phyloP scores from a whole-genome alignment of 495 filamentous ascomycete species.

The Extremus antarcticus region DNA sequence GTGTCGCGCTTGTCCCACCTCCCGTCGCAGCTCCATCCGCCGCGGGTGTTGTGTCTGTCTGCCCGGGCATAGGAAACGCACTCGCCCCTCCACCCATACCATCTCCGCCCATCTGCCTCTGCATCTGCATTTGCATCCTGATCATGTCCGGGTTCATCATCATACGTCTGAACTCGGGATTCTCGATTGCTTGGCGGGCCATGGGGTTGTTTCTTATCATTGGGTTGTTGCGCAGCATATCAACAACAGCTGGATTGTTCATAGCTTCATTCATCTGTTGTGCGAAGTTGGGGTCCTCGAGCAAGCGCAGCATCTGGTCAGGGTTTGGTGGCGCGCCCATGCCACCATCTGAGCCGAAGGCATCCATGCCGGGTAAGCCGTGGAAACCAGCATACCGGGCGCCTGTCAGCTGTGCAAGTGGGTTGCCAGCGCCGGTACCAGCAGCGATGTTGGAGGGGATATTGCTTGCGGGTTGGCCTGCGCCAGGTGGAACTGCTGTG shows the following conservation, averaged over 20 bases:
- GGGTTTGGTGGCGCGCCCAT: slow-evolving; percentile 50
- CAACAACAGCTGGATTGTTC: slow-evolving; percentile 80
- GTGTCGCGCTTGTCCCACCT: slow-evolving; percentile 16
- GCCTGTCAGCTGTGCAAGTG: slow-evolving; percentile 80
- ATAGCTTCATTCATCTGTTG: slow-evolving; percentile 86
- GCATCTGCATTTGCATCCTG: slow-evolving; percentile 68
- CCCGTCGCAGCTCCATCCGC: slow-evolving; percentile 5
- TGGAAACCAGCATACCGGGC: slow-evolving; percentile 89
- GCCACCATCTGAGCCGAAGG: slow-evolving; percentile 94
- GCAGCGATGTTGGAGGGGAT: slow-evolving; percentile 86
- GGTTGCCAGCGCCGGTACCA: slow-evolving; percentile 75
- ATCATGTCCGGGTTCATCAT: slow-evolving; percentile 86
- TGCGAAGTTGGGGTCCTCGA: slow-evolving; percentile 73
- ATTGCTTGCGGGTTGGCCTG: slow-evolving; percentile 44
- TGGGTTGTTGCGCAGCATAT: slow-evolving; percentile 83
- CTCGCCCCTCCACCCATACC: slow-evolving; percentile 39
- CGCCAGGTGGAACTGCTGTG: slow-evolving; percentile 39
- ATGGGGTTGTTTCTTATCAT: slow-evolving; percentile 74
- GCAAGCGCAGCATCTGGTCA: slow-evolving; percentile 71
- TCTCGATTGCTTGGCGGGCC: slow-evolving; percentile 71
- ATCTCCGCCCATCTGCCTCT: slow-evolving; percentile 57
- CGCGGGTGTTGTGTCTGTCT: slow-evolving; percentile 55
- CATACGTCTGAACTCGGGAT: slow-evolving; percentile 80
- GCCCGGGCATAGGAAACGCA: slow-evolving; percentile 80
- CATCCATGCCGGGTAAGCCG: slow-evolving; percentile 71